Base-by-base conservation (phyloP, 495 filamentous ascomycete species). In the Annulohypoxylon maeteangense region DNA sequence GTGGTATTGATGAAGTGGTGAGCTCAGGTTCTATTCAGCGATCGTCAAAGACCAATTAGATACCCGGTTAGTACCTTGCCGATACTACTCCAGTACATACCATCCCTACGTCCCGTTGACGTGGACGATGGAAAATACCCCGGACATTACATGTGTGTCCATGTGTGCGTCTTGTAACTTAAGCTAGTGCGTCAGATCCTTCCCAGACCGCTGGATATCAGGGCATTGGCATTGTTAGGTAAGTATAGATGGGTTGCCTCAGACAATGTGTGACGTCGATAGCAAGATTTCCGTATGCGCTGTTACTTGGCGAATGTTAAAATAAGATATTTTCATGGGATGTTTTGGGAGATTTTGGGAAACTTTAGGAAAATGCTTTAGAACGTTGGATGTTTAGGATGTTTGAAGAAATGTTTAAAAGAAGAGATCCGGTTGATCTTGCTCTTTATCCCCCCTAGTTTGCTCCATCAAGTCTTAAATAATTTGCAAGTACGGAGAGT, bases 151-250 rank as follows among this genome's bases (percentile, higher is more conserved):
- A 44, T 44, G 40, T 44, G 40, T 44, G 12, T 32, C 3, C n/a
- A 16, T 16, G n/a, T 18, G 40, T 44, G 20, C 34, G 22, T n/a
- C 51, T 53, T 67, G 69, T 59, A 67, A 60, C 69, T 40, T 34
- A 36, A 36, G 34, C 51, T 67, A 60, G 12, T 60, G 69, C 69
- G 40, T 63, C 53, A 67, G 22, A 62, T 56, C 58, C 29, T 59
- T 68, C 51, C 70, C 70, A 65, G 42, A 55, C 65, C 45, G 44
- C 36, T 59, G 70, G 70, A 61, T 54, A 14, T 54, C 56, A 61
- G 47, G 50, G 7, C 34, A 11, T 36, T 4, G 34, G 11, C 34
- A 12, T 36, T 10, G 6, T 1, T 4, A 36, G 34, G 11, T n/a
- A 51, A 51, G 47, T n/a, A 11, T 29, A 51, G 32, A 18, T 66